Base-by-base conservation (phyloP, 2,329 filamentous ascomycete species). In the Phoma sp. region DNA sequence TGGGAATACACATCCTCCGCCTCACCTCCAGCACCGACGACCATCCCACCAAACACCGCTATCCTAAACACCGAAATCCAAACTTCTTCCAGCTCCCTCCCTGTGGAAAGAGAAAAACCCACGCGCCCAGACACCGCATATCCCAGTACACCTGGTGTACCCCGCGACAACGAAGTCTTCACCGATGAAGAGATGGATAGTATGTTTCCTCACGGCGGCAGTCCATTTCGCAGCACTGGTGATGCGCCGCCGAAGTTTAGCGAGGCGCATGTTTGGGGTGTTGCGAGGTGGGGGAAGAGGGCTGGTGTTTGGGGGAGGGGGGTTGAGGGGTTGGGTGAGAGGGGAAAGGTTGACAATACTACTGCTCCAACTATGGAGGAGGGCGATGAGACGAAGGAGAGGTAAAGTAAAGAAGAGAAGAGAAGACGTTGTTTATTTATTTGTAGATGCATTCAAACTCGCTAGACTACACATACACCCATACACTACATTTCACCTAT, bases 211-310 rank as follows among this genome's bases (percentile, higher is more conserved):
- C 72, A 80, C 64, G 74, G 72, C 9, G 75, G 75, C 7, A 80
- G 77, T 61, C 79, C 80, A 7, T 82, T 81, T 46, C 67, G 79
- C 15, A 79, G 74, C 21, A 64, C 67, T 42, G 57, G 60, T 23
- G 78, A 81, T 47, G 70, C 78, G 34, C 80, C 82, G 47, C 81
- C 81, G 1, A 81, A 78, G 66, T 80, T 85, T 56, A 72, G 73
- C 14, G 80, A 76, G 76, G 78, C 76, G 59, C 83, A 85, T 76
- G 76, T 79, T 36, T 84, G 81, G 82, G 81, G 81, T 0, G 81
- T 80, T 58, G 72, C 79, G 66, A 77, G 69, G 52, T 84, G 81
- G 81, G 82, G 81, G 1, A 80, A 76, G 72, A 80, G 76, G 60
- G 81, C 81, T 36, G 81, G 81, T 3, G 73, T 76, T 39, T 83